These are phyloP conservation scores for Boehmeria nivea DNA, from an alignment of 306 rosid genomes.

Conservation along the genomic window DNA sequence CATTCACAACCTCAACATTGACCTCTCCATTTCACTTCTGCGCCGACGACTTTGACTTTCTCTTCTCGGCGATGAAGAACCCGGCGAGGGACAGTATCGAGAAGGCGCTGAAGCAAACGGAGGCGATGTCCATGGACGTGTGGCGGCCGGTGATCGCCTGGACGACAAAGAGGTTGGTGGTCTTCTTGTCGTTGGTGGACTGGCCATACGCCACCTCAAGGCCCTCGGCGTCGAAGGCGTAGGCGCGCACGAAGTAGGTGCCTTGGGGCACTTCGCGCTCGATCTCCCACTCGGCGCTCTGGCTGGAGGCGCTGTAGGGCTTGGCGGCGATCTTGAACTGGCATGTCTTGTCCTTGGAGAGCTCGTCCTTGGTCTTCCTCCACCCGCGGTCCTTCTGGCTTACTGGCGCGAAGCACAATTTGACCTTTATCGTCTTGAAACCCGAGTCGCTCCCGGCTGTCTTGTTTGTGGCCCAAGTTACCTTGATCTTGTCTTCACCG, in stretches of 20 bases:
- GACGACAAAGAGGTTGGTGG: conserved; percentile 49
- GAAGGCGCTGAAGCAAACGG: conserved; percentile 78
- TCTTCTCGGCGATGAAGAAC: conserved; percentile 65
- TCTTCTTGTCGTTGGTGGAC: conserved; percentile 32
- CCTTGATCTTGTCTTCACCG: conserved; percentile 55
- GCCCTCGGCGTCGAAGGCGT: conserved; percentile 42
- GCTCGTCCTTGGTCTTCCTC: conserved; percentile 74
- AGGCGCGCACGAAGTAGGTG: conserved; percentile 83
- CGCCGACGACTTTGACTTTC: conserved; percentile 34
- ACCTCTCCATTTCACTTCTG: conserved; percentile 12
- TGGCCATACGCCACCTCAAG: conserved; percentile 66
- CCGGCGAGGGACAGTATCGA: conserved; percentile 52
- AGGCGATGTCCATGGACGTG: conserved; percentile 56
- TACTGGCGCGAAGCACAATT: conserved; percentile 70
- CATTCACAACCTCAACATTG: too few species aligned
- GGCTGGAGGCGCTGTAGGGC: conserved; percentile 51
- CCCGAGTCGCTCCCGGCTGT: conserved; percentile 52
- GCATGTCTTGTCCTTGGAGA: conserved; percentile 75
- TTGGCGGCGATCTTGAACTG: conserved; percentile 36
- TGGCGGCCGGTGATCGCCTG: conserved; percentile 75
- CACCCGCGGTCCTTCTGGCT: conserved; percentile 83
- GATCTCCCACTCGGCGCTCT: conserved; percentile 41
- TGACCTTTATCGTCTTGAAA: conserved; percentile 58
- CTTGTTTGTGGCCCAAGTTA: conserved; percentile 60
- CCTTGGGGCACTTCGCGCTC: conserved; percentile 53